Conservation (phyloP, 768 basidiomycete species). For the Pleurotus platypus region DNA sequence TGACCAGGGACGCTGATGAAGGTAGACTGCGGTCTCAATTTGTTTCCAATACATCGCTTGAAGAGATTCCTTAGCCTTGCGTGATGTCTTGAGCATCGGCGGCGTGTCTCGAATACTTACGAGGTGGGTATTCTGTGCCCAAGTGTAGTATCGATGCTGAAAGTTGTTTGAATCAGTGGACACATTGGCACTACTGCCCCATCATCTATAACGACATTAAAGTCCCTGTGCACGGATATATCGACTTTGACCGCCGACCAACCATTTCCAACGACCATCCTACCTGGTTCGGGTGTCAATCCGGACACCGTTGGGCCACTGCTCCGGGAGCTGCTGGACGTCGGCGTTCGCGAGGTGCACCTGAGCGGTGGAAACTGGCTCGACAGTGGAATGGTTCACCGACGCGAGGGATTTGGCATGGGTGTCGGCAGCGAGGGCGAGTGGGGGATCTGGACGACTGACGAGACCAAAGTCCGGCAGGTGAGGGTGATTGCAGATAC, state of each 20-base stretch:
- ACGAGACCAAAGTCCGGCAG: slow-evolving; percentile 43
- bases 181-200: slow-evolving; percentile 36
- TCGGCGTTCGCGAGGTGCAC: slow-evolving; percentile 67
- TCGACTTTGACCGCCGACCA: background rate
- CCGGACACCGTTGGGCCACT: slow-evolving; percentile 45
- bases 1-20: slow-evolving; percentile 52
- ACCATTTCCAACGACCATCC: slow-evolving; percentile 31
- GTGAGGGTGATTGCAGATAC: slow-evolving; percentile 48
- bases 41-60: background rate
- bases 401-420: slow-evolving; percentile 66
- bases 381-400: slow-evolving; percentile 47
- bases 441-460: slow-evolving; percentile 70
- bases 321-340: slow-evolving; percentile 46
- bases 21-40: slow-evolving; percentile 31
- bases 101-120: slow-evolving; percentile 78
- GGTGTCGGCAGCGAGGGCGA: slow-evolving; percentile 49
- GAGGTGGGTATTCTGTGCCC: slow-evolving; percentile 50
- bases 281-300: slow-evolving; percentile 79
- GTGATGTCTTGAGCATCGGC: slow-evolving; percentile 48
- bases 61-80: slow-evolving; percentile 29
- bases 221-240: slow-evolving; percentile 28
- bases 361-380: slow-evolving; percentile 70
- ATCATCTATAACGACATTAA: slow-evolving; percentile 37
- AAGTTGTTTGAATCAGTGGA: slow-evolving; percentile 37
- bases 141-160: too few species aligned